Evolutionary conservation across 2,329 filamentous ascomycete species (phyloP), one percentile per base, ranked within the genome.

Genomic region (Fusarium buxicola): DNA sequence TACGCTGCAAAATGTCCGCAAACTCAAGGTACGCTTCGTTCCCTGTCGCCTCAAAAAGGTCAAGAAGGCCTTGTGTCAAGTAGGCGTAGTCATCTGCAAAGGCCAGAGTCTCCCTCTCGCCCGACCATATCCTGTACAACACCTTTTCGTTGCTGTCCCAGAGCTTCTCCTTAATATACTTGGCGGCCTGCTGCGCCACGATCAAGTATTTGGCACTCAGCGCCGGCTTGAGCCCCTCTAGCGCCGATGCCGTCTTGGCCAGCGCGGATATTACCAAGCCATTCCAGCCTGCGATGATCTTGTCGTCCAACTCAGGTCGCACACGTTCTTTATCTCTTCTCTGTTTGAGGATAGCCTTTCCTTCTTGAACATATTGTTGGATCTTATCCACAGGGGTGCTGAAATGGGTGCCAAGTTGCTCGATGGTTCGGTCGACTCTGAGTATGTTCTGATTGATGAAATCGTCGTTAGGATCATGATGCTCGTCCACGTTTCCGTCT

Each of bases 31-130:
- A 92, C 38, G 80, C 78, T 64, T 90, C 88, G 54, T 97, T 88
- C 60, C 90, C 89, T 0, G 92, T 97, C 1, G 89, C 86, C 74
- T 94, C 89, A 73, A 96, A 96, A 25, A 98, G 84, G 66, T 94
- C 89, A 54, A 98, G 80, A 2, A 97, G 81, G 1, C 93, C 94
- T 45, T 89, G 86, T 45, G 93, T 91, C 35, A 98, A 75, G 75
- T 94, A 97, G 3, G 94, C 92, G 73, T 98, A 98, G 77, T 99
- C 95, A 69, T 98, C 95, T 1, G 94, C 92, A 75, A 98, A 96
- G 0, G 86, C 94, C 34, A 83, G 82, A 15, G 86, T 82, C 25
- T 89, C 88, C 8, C 86, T 80, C 63, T 86, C 83, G 59, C 89
- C 86, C 27, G 87, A 86, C 76, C 90, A 96, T 36, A 94, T 86